Evolutionary conservation across 805 yeast species (phyloP).

Genomic region (Pichia thaimueangensis): DNA sequence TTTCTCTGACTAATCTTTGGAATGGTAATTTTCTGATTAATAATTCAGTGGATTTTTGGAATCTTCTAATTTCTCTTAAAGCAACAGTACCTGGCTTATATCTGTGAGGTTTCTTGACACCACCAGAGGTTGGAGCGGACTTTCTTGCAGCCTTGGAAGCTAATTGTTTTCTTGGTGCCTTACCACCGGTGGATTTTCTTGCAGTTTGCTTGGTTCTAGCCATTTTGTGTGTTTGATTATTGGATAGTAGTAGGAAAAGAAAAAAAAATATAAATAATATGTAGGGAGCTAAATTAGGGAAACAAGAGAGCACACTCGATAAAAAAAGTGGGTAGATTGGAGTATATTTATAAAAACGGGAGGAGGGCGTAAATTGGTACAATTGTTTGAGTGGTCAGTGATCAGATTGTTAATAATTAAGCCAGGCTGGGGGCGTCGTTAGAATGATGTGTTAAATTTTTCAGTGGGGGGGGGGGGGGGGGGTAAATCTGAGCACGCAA

Average conservation of each 20-base stretch:
- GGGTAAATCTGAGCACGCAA: no score
- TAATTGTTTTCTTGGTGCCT: constrained; percentile 90
- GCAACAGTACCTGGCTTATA: constrained; percentile 97
- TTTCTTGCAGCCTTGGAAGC: constrained; percentile 93
- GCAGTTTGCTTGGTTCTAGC: constrained; percentile 94
- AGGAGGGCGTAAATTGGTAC: no score
- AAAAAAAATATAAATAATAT: no score
- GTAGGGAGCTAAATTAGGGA: no score
- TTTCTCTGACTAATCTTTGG: constrained; percentile 95
- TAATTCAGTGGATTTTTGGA: constrained; percentile 92
- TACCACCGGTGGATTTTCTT: constrained; percentile 93
- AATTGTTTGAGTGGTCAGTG: no score
- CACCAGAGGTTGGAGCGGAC: constrained; percentile 87
- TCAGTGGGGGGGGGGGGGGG: not conserved
- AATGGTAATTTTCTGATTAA: constrained; percentile 95
- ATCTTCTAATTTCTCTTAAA: constrained; percentile 93
- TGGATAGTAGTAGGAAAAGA: no score
- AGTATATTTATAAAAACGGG: no score
- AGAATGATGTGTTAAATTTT: no score
- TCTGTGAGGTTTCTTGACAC: constrained; percentile 93
- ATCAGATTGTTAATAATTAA: no score
- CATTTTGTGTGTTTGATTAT: constrained; percentile 38
- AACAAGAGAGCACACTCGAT: not conserved
- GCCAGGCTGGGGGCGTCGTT: no score
- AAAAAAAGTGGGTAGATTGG: not conserved